Conservation (phyloP, 116 monocot species). For the Papilionanthe hybrid region DNA sequence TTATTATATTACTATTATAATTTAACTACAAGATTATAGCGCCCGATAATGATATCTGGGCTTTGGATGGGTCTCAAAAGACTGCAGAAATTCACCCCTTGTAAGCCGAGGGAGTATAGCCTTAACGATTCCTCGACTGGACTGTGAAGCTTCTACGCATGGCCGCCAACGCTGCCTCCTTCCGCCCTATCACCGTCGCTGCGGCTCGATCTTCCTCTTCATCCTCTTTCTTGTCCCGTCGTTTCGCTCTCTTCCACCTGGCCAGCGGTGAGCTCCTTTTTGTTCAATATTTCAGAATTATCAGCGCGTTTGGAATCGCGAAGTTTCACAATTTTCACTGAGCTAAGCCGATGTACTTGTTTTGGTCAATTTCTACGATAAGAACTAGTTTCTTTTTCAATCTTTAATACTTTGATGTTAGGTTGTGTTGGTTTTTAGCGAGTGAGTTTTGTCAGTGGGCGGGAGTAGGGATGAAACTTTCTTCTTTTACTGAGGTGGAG, state of each 20-base stretch:
- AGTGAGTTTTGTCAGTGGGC: background rate
- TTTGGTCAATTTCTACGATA: background rate
- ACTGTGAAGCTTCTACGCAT: background rate
- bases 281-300: background rate
- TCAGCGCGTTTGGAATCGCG: background rate
- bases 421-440: background rate
- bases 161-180: slow-evolving; percentile 4
- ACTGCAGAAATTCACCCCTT: background rate
- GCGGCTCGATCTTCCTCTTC: background rate
- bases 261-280: slow-evolving; percentile 11
- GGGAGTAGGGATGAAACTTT: background rate
- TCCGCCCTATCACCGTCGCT: background rate
- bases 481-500: too few species aligned
- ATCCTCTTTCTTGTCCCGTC: background rate
- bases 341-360: background rate
- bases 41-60: too few species aligned
- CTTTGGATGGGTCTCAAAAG: background rate
- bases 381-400: background rate
- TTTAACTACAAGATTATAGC: too few species aligned
- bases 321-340: background rate
- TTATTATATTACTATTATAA: too few species aligned
- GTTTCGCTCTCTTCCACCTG: slow-evolving; percentile 15
- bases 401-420: background rate
- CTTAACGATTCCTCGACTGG: background rate
- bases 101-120: background rate